Evolutionary conservation across 805 yeast species (phyloP), one percentile per base, ranked within the genome.

Genomic region (Saitoella complicata): DNA sequence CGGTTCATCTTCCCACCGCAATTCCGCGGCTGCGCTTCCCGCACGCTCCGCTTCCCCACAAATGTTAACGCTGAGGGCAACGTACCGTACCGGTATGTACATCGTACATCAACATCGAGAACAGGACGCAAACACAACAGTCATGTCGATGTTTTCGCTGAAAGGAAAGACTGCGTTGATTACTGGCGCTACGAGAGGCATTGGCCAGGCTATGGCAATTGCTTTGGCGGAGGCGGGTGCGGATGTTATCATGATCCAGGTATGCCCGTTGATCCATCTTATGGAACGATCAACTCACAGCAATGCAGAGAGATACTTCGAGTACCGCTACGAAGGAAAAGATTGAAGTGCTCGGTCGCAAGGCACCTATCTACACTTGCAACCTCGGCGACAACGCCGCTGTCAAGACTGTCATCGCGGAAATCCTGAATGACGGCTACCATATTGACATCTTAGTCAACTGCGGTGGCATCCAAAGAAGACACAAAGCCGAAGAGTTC

Each of bases 151-250:
- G 45, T 69, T 65, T 46, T 66, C 71, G 6, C 57, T 67, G 31
- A 57, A 58, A 41, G 70, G 68, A 9, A 65, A 67, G 49, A 61
- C 59, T 5, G 69, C 69, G 8, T 50, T 69, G n/a, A 56, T 72
- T 32, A 68, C 78, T 9, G 80, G 80, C 10, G 76, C 72, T 10
- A 69, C 76, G 12, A 67, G 73, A 21, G 80, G 80, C 5, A 74
- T 75, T 49, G 80, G 79, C 2, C 66, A 65, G 30, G 70, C 68
- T 38, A 68, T 73, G 43, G 75, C 74, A 21, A 55, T 61, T 32
- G 78, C 71, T 9, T 58, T 72, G 30, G 78, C 76, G 1, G 67
- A 67, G 43, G 73, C 75, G 30, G 74, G 74, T 8, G 66, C 71
- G 6, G 56, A 58, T 34, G 51, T 69, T 51, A 61, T 52, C 11